Evolutionary conservation across 1,284 basidiomycete species (phyloP), one percentile per base, ranked within the genome.

Genomic region (Rhodotorula sp.): DNA sequence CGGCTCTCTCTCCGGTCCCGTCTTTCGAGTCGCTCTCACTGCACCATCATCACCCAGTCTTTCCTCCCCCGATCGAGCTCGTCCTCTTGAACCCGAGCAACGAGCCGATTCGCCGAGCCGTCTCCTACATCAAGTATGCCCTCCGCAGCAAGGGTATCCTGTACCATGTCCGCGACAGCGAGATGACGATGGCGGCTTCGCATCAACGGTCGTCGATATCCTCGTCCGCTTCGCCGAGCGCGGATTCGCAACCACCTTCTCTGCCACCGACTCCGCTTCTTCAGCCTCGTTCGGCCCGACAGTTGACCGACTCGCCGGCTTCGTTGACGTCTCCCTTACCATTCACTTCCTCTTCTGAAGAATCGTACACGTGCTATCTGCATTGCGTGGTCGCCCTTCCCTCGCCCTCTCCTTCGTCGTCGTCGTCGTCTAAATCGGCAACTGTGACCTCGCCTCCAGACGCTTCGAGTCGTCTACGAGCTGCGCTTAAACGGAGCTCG

Each of bases 101-200:
- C 29, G 80, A 82, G 70, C 78, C 80, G 21, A 78, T 82, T n/a
- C 72, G 76, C 34, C 79, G 81, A 34, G 79, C 83, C 23, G 68
- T 82, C 58, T 49, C 80, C 26, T 84, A 83, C 70, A 72, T 84
- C 74, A 83, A 83, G 72, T 84, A 86, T 71, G 83, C 85, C 43
- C 77, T 86, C 14, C 83, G 85, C 20, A 85, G 83, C 29, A 80
- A 82, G 0, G 85, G 85, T 2, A 84, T 86, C 66, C 77, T 86
- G 39, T 86, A 86, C 75, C 85, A 86, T 76, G 80, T 80, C 20
- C 67, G 81, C 8, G 69, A 68, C n/a, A 61, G 71, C 39, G n/a
- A 12, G 39, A 14, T 43, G 39, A 43, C 12, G 39, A 43, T 49
- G 21, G 43, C 48, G 21, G 43, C 48, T n/a, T 52, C 62, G 0